phyloP scores from a whole-genome alignment of 2,329 filamentous ascomycete genomes.

The Stachybotrys echinatus region DNA sequence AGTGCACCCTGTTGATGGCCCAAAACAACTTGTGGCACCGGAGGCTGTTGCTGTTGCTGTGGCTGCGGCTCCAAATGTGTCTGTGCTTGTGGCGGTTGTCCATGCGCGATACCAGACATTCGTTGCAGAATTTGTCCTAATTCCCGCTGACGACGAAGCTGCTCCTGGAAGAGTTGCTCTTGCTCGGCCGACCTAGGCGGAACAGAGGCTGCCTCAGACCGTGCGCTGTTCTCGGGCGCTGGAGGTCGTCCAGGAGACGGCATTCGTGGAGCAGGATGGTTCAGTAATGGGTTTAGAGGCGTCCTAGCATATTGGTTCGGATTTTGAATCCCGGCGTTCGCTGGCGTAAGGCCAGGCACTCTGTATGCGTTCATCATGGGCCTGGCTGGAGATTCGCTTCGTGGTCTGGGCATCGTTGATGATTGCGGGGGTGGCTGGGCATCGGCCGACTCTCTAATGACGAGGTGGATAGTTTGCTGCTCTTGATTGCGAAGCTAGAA shows the following conservation, averaged over 20 bases:
- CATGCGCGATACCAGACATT: background rate
- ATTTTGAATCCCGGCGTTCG: slow-evolving; percentile 20
- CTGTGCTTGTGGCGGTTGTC: background rate
- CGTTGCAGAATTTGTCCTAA: background rate
- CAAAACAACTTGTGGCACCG: slow-evolving; percentile 21
- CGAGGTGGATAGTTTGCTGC: slow-evolving; percentile 48
- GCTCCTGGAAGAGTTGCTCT: background rate
- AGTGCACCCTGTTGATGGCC: background rate
- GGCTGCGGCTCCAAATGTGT: background rate
- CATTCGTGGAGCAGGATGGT: slow-evolving; percentile 20
- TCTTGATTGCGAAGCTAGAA: slow-evolving; percentile 36
- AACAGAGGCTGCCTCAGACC: background rate
- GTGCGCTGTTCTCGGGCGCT: background rate
- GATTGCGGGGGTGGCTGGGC: slow-evolving; percentile 7
- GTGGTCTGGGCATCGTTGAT: slow-evolving; percentile 20
- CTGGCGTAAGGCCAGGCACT: background rate
- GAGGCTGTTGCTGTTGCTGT: slow-evolving; percentile 15
- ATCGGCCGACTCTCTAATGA: slow-evolving; percentile 36
- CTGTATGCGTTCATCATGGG: background rate
- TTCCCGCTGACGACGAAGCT: background rate
- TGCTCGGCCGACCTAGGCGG: background rate
- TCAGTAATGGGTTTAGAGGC: slow-evolving; percentile 18
- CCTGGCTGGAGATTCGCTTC: slow-evolving; percentile 3
- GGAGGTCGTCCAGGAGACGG: slow-evolving; percentile 18
- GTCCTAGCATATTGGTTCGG: slow-evolving; percentile 21